Percentiles rank a stretch among this genome's conserved stretches.
Evolutionary conservation across 805 yeast genomes (phyloP).

Genomic region (Saccharomyces cerevisiae): DNA sequence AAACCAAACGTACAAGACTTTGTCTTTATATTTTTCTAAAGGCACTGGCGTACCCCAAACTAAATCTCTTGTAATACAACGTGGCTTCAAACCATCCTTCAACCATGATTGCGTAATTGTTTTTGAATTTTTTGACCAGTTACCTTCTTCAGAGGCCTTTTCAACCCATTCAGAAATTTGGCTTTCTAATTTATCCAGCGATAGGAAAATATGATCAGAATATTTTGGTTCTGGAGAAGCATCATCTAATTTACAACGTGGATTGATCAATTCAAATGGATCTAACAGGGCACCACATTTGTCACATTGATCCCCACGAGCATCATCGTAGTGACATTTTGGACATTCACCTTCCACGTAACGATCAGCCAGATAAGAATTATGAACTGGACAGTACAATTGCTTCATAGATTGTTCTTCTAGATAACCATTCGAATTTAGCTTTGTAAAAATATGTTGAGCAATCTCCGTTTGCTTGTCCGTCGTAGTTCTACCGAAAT

Average conservation of each 20-base stretch:
- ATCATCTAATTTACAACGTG: conserved; percentile 89
- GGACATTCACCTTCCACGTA: conserved; percentile 98
- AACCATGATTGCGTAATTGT: conserved; percentile 90
- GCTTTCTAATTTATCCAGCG: conserved; percentile 77
- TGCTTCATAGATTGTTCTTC: conserved; percentile 87
- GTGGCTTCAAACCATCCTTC: conserved; percentile 83
- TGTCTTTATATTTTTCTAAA: conserved; percentile 70
- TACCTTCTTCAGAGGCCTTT: conserved; percentile 59
- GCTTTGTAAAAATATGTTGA: conserved; percentile 78
- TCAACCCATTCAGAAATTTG: conserved; percentile 65
- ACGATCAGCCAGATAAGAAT: conserved; percentile 90
- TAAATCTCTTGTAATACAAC: conserved; percentile 95
- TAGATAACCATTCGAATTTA: conserved; percentile 66
- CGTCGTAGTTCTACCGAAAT: conserved; percentile 95
- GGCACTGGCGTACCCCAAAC: conserved; percentile 99
- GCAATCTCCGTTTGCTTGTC: conserved; percentile 87
- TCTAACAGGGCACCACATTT: conserved; percentile 84
- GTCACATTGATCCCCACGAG: conserved; percentile 99
- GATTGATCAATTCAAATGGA: conserved; percentile 88
- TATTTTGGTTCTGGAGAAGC: conserved; percentile 71
- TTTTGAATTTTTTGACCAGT: conserved; percentile 87
- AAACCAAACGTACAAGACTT: conserved; percentile 96
- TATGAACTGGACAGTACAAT: conserved; percentile 82
- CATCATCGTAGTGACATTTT: conserved; percentile 88
- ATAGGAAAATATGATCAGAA: conserved; percentile 79